Conservation (phyloP, 805 yeast genomes). For the Pichia nakasei region DNA sequence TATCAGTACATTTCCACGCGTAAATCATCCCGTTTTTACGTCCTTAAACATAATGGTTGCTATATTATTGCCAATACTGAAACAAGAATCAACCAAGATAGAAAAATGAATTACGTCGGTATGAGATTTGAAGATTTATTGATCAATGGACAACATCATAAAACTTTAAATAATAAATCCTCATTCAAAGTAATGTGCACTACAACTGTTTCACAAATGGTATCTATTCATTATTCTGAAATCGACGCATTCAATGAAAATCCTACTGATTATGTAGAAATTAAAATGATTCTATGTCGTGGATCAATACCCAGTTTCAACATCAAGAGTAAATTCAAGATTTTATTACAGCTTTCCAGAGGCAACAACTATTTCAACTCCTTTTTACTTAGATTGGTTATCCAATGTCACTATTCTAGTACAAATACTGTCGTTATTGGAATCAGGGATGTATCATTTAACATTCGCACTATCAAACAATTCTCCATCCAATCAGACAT, state of each 20-base stretch:
- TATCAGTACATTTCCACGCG: conserved; percentile 10
- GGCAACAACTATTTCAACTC: conserved; percentile 8
- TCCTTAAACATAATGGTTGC: conserved; percentile 2
- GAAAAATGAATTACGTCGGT: conserved; percentile 12
- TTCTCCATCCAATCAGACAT: conserved; percentile 8
- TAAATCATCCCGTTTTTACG: conserved; percentile 6
- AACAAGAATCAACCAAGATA: conserved; percentile 8
- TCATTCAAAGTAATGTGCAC: conserved; percentile 8
- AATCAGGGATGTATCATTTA: conserved; percentile 10
- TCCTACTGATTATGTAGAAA: conserved; percentile 4
- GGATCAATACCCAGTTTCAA: conserved; percentile 5
- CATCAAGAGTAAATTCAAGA: conserved; percentile 2
- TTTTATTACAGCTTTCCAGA: background rate
- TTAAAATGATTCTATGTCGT: conserved; percentile 12
- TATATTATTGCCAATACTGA: conserved; percentile 9
- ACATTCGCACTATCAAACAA: conserved; percentile 3
- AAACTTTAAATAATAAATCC: conserved; percentile 10
- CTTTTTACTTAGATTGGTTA: conserved; percentile 3
- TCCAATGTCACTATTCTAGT: conserved; percentile 12
- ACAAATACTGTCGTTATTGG: conserved; percentile 10
- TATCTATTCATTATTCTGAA: conserved; percentile 11
- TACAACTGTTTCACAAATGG: conserved; percentile 2
- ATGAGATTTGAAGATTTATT: conserved; percentile 16
- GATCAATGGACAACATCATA: conserved; percentile 4
- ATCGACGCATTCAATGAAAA: conserved; percentile 6